Evolutionary conservation across 306 rosid genomes (phyloP).

Genomic region (Betula pendula): DNA sequence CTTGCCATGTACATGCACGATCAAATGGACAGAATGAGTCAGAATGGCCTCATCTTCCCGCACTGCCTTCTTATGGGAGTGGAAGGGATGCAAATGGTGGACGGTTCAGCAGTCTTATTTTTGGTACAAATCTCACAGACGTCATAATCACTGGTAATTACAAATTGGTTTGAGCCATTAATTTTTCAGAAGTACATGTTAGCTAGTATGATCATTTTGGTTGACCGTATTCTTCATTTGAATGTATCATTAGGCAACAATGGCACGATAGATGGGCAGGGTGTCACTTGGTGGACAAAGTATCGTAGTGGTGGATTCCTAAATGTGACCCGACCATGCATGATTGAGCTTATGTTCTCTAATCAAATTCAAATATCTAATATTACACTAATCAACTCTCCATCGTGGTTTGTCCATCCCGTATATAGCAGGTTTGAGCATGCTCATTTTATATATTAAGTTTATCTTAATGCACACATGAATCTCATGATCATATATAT

Average conservation of each 20-base stretch:
- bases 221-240: too few relatives aligned
- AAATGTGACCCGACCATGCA: slow-evolving; percentile 52
- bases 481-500: too few relatives aligned
- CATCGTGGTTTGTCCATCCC: slow-evolving; percentile 79
- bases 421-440: slow-evolving; percentile 56
- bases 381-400: slow-evolving; percentile 64
- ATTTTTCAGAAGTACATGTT: too few relatives aligned
- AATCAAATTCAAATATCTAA: slow-evolving; percentile 55
- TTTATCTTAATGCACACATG: not conserved
- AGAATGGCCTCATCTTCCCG: slow-evolving; percentile 51
- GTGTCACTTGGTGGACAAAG: slow-evolving; percentile 66
- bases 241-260: slow-evolving; percentile 47
- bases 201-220: too few relatives aligned
- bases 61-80: slow-evolving; percentile 67
- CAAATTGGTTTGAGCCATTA: too few relatives aligned
- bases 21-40: slow-evolving; percentile 49
- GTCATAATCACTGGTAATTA: slow-evolving; percentile 61
- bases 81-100: slow-evolving; percentile 65
- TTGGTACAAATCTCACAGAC: slow-evolving; percentile 75
- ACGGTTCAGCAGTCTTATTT: slow-evolving; percentile 64
- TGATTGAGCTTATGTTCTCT: slow-evolving; percentile 70
- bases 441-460: not conserved
- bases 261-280: slow-evolving; percentile 85
- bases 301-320: slow-evolving; percentile 25
- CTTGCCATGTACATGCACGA: not conserved